phyloP scores from a whole-genome alignment of 2,329 filamentous ascomycete species.

The Epichloe hybrida region DNA sequence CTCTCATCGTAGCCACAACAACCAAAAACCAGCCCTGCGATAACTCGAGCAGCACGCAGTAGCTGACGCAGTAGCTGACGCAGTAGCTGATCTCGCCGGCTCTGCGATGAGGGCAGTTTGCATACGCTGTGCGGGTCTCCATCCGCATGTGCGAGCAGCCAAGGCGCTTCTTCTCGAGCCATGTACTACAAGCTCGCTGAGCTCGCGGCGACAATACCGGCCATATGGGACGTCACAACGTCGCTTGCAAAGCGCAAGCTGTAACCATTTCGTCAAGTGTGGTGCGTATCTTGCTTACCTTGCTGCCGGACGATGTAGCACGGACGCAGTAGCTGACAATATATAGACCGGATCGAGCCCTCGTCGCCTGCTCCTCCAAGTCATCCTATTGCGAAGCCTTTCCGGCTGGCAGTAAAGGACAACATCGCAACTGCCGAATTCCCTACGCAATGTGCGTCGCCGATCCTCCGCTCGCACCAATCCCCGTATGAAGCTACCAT shows the following conservation, averaged over 20 bases:
- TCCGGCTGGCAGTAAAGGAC: conserved; percentile 56
- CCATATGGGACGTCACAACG: conserved; percentile 7
- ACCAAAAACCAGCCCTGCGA: neutral
- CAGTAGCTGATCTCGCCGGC: neutral
- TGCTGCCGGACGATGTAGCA: too few relatives aligned
- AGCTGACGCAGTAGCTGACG: too few relatives aligned
- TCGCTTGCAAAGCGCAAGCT: conserved; percentile 16
- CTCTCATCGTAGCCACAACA: neutral
- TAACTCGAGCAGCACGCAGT: neutral
- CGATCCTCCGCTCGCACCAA: conserved; percentile 53
- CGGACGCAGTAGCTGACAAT: neutral
- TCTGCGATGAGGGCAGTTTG: conserved; percentile 17
- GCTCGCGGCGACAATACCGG: neutral
- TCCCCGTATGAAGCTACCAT: conserved; percentile 79
- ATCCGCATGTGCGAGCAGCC: conserved; percentile 1
- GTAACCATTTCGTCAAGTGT: conserved; percentile 23
- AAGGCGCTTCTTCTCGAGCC: conserved; percentile 1
- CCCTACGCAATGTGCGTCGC: conserved; percentile 76
- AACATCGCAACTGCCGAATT: conserved; percentile 54
- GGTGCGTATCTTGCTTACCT: conserved; percentile 11
- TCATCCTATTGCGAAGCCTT: conserved; percentile 15
- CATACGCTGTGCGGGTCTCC: conserved; percentile 12
- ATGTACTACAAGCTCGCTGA: neutral
- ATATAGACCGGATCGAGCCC: conserved; percentile 2
- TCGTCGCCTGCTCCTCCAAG: conserved; percentile 7